These are phyloP conservation scores for Salix dunnii DNA, from an alignment of 345 rosid species.

Conservation along the genomic window DNA sequence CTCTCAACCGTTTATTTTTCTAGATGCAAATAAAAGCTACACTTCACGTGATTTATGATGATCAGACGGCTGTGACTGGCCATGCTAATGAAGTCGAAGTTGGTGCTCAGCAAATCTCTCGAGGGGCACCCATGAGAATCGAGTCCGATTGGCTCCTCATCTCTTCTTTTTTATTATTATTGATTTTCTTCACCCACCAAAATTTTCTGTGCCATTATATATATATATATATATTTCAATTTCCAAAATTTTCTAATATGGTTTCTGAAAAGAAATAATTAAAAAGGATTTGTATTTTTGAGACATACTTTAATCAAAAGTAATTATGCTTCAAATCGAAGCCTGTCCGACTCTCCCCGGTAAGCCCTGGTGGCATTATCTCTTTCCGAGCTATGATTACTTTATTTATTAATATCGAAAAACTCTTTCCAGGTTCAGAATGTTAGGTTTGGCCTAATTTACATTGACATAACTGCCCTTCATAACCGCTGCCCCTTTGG, in stretches of 20 bases:
- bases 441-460: neutral
- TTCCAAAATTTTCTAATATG: no score
- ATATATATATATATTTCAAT: no score
- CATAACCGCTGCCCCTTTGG: conserved; percentile 19
- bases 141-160: no score
- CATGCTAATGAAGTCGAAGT: neutral
- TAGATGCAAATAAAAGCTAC: neutral
- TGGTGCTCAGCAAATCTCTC: neutral
- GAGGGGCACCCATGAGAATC: no score
- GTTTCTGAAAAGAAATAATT: no score
- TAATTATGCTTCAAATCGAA: conserved; percentile 38
- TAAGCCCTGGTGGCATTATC: neutral
- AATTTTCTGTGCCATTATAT: no score
- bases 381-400: conserved; percentile 3
- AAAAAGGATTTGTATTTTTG: no score
- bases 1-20: neutral
- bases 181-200: no score
- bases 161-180: no score
- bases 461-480: conserved; percentile 14
- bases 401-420: neutral
- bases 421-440: neutral
- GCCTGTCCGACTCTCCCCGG: neutral
- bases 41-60: neutral
- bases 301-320: conserved; percentile 30
- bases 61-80: neutral